Percentiles rank a stretch among this genome's conserved stretches.
These are phyloP conservation scores for Cercospora sesami DNA, from an alignment of 2,329 filamentous ascomycete species.

Conservation along the genomic window DNA sequence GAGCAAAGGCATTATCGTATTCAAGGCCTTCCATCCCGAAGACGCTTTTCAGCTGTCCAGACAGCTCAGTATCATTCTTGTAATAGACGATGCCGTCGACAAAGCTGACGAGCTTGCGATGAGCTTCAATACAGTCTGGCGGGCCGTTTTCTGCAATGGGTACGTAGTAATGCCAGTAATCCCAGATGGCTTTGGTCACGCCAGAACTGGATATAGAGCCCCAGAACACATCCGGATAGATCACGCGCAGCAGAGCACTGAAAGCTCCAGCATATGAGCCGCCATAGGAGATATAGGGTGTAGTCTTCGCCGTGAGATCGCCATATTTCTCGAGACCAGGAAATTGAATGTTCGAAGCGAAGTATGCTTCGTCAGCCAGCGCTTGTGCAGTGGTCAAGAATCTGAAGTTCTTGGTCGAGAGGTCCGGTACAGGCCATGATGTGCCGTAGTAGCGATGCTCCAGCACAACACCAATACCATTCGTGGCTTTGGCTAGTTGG, in stretches of 20 bases:
- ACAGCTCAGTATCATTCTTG: slow-evolving; percentile 46
- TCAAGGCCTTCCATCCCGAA: slow-evolving; percentile 56
- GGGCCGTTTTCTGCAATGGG: slow-evolving; percentile 59
- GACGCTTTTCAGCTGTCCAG: slow-evolving; percentile 51
- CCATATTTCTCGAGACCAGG: slow-evolving; percentile 63
- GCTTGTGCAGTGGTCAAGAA: slow-evolving; percentile 84
- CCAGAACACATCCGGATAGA: slow-evolving; percentile 78
- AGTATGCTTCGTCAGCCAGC: slow-evolving; percentile 77
- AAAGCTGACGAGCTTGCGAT: slow-evolving; percentile 61
- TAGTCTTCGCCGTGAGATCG: slow-evolving; percentile 64
- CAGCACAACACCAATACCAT: slow-evolving; percentile 75
- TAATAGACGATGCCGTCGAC: slow-evolving; percentile 59
- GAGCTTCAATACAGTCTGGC: slow-evolving; percentile 63
- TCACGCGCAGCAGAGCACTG: slow-evolving; percentile 70
- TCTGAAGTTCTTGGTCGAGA: slow-evolving; percentile 69
- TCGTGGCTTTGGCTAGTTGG: slow-evolving; percentile 67
- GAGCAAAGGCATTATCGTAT: slow-evolving; percentile 56
- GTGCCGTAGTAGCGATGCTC: slow-evolving; percentile 86
- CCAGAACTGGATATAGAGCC: slow-evolving; percentile 78
- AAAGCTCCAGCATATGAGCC: slow-evolving; percentile 82
- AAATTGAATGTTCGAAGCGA: slow-evolving; percentile 71
- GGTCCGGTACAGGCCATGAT: slow-evolving; percentile 67
- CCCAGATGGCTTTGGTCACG: slow-evolving; percentile 71
- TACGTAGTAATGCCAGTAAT: slow-evolving; percentile 66
- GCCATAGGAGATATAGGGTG: slow-evolving; percentile 76